Percentiles rank a stretch among this genome's conserved stretches.
Evolutionary conservation across 805 yeast species (phyloP).

Genomic region (Saccharomycopsis sp.): DNA sequence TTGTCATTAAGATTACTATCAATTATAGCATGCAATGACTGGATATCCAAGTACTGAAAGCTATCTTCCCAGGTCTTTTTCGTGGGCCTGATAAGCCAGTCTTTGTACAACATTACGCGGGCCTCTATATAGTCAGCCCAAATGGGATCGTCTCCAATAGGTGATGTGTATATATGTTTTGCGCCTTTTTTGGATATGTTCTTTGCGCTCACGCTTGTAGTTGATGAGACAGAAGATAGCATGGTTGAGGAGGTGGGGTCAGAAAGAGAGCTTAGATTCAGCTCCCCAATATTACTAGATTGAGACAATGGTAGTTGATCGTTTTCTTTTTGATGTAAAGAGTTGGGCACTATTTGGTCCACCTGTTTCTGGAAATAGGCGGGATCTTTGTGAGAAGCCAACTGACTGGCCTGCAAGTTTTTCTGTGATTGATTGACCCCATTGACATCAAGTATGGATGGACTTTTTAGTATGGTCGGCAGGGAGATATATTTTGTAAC

Average conservation of each 20-base stretch:
- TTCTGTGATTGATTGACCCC: no score
- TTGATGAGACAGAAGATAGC: background rate
- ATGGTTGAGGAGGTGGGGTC: background rate
- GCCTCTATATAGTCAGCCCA: constrained; percentile 18
- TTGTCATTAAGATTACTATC: background rate
- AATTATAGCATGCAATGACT: background rate
- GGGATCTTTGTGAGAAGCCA: background rate
- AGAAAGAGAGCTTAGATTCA: no score
- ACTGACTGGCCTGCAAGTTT: background rate
- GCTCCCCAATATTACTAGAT: constrained; percentile 1
- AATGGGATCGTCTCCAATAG: constrained; percentile 14
- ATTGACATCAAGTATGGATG: no score
- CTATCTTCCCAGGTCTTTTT: background rate
- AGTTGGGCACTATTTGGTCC: no score
- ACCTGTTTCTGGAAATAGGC: no score
- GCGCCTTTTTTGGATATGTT: background rate
- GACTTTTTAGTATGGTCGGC: background rate
- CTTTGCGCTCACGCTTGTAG: background rate
- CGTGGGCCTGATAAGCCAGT: constrained; percentile 14
- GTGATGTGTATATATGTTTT: constrained; percentile 3
- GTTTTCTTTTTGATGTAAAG: no score
- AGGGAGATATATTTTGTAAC: no score
- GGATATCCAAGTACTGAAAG: background rate
- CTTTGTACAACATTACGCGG: constrained; percentile 11
- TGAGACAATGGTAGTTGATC: constrained; percentile 8